Conservation (phyloP, 2,329 filamentous ascomycete genomes). For the Epichloe brachyelytri region DNA sequence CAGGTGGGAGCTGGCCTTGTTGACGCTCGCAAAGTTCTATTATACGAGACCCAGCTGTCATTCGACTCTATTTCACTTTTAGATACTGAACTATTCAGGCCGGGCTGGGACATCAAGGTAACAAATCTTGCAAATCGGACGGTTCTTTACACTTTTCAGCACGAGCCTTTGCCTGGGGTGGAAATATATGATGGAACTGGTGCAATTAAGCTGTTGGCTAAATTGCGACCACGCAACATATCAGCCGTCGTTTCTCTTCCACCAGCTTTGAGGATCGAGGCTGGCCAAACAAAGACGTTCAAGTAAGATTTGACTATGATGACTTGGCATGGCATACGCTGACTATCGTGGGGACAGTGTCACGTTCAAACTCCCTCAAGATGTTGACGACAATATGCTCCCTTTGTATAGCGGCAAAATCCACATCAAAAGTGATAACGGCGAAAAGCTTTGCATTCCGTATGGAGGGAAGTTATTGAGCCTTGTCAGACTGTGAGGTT, state of each 20-base stretch:
- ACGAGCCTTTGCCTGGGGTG: slow-evolving; percentile 28
- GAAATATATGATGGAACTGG: slow-evolving; percentile 18
- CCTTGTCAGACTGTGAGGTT: neutral
- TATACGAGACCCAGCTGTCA: slow-evolving; percentile 21
- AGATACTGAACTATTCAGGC: slow-evolving; percentile 31
- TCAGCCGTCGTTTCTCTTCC: slow-evolving; percentile 19
- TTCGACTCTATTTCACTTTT: slow-evolving; percentile 34
- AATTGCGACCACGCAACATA: slow-evolving; percentile 15
- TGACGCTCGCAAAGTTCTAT: slow-evolving; percentile 29
- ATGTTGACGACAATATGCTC: slow-evolving; percentile 20
- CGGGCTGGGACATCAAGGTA: slow-evolving; percentile 23
- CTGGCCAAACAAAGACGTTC: slow-evolving; percentile 17
- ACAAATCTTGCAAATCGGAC: slow-evolving; percentile 28
- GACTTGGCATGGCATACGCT: neutral
- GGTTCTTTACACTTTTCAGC: slow-evolving; percentile 26
- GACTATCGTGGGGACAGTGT: slow-evolving; percentile 11
- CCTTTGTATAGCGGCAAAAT: slow-evolving; percentile 33
- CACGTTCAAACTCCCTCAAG: slow-evolving; percentile 16
- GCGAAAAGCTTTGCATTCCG: slow-evolving; percentile 28
- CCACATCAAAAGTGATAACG: slow-evolving; percentile 25
- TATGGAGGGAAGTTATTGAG: slow-evolving; percentile 21
- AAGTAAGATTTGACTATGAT: slow-evolving; percentile 10
- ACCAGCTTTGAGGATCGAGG: slow-evolving; percentile 11
- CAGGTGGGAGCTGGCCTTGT: slow-evolving; percentile 35
- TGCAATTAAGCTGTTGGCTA: slow-evolving; percentile 16